Conservation (phyloP, 768 basidiomycete genomes). For the Tulasnella sp. region DNA sequence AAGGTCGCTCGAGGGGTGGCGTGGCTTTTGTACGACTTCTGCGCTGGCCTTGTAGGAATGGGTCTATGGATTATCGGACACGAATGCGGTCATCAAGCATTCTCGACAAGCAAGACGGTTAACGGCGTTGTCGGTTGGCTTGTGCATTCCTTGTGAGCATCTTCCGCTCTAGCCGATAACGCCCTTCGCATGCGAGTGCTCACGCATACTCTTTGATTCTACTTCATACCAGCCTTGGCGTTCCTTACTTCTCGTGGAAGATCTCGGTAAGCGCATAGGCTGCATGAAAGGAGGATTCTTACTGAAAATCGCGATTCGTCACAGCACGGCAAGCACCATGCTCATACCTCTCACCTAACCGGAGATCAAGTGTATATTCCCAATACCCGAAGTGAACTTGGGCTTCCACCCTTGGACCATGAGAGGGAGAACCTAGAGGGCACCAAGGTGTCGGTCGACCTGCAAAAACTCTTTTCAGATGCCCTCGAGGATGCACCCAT, state of each 20-base stretch:
- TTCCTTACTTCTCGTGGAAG: conserved; percentile 97
- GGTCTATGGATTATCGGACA: no score
- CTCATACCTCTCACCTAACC: conserved; percentile 88
- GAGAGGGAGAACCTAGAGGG: conserved; percentile 68
- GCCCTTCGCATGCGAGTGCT: neutral
- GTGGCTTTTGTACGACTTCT: no score
- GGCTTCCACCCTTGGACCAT: conserved; percentile 67
- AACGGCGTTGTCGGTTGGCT: conserved; percentile 94
- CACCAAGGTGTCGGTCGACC: conserved; percentile 63
- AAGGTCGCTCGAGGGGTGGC: conserved; percentile 63
- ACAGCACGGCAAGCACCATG: conserved; percentile 90
- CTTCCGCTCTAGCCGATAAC: neutral
- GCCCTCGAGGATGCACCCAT: conserved; percentile 92
- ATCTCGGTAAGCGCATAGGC: conserved; percentile 55
- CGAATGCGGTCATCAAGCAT: conserved; percentile 96
- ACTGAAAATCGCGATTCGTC: neutral
- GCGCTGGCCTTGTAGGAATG: no score
- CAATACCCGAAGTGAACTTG: conserved; percentile 71
- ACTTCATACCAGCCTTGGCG: conserved; percentile 65
- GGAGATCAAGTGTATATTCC: conserved; percentile 97
- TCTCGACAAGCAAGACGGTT: conserved; percentile 86
- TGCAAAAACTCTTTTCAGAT: conserved; percentile 76
- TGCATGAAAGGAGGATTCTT: neutral
- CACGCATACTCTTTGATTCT: neutral
- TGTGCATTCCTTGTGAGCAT: conserved; percentile 79